Evolutionary conservation across 805 yeast species (phyloP).

Genomic region (Candida parachauliodes): DNA sequence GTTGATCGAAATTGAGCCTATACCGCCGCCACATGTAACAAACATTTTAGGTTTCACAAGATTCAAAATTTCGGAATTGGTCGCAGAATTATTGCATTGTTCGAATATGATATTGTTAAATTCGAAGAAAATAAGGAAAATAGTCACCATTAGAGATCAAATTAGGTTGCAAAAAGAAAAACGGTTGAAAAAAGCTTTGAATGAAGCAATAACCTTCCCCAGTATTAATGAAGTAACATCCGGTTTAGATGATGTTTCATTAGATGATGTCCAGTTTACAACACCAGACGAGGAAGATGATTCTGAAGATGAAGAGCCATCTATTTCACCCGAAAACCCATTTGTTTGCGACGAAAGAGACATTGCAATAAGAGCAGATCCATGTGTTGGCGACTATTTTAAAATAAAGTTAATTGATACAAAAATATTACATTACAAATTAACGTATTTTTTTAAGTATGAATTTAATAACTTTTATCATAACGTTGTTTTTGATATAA

Average conservation of each 20-base stretch:
- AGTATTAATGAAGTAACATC: constrained; percentile 31
- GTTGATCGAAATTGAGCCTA: constrained; percentile 45
- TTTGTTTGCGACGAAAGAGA: constrained; percentile 38
- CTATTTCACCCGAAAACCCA: constrained; percentile 40
- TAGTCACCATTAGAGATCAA: constrained; percentile 65
- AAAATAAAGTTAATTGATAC: constrained; percentile 80
- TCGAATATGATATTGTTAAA: constrained; percentile 94
- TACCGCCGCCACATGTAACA: constrained; percentile 15
- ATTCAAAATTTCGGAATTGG: constrained; percentile 84
- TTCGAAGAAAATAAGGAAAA: constrained; percentile 65
- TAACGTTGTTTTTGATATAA: constrained; percentile 93
- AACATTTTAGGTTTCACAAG: constrained; percentile 83
- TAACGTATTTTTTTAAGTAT: constrained; percentile 71
- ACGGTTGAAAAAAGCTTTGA: constrained; percentile 43
- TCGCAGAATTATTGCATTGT: constrained; percentile 93
- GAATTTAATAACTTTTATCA: constrained; percentile 98
- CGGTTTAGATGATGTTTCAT: constrained; percentile 34
- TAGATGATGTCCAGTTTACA: constrained; percentile 28
- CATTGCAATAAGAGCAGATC: constrained; percentile 39
- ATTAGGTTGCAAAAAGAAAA: constrained; percentile 46
- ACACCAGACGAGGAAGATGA: constrained; percentile 17
- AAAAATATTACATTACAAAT: constrained; percentile 61
- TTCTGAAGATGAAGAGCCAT: constrained; percentile 44
- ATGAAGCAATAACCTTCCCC: constrained; percentile 24
- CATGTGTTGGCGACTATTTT: constrained; percentile 83